Conservation (phyloP, 2,329 filamentous ascomycete species). For the Trichoderma semiorbis region DNA sequence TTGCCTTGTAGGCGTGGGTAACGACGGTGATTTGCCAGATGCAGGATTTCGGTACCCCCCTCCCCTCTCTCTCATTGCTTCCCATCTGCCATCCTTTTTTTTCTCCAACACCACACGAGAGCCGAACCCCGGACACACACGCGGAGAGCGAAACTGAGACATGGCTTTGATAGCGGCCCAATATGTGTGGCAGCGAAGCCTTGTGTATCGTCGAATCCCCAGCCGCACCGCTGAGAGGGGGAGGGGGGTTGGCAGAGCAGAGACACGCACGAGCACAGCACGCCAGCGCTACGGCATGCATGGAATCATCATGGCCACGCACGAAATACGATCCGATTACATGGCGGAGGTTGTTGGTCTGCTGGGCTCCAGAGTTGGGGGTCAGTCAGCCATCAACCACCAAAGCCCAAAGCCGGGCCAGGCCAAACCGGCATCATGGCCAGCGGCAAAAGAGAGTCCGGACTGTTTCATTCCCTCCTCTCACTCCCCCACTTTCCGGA, state of each 20-base stretch:
- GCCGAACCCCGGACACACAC: neutral
- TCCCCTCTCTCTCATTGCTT: neutral
- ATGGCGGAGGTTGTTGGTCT: neutral
- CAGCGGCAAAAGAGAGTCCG: neutral
- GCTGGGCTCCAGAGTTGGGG: constrained; percentile 5
- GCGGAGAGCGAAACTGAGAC: neutral
- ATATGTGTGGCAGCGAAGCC: neutral
- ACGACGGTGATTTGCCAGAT: neutral
- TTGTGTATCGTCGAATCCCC: constrained; percentile 8
- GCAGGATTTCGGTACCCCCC: neutral
- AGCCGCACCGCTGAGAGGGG: neutral
- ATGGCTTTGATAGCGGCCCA: constrained; percentile 8
- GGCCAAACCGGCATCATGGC: neutral
- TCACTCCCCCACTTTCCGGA: neutral
- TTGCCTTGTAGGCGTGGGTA: neutral
- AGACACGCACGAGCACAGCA: neutral
- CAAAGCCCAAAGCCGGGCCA: neutral
- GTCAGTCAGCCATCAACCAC: constrained; percentile 1
- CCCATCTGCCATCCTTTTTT: neutral
- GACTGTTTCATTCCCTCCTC: neutral
- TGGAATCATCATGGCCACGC: constrained; percentile 7
- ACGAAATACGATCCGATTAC: constrained; percentile 1
- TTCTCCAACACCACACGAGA: neutral
- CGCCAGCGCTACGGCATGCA: constrained; percentile 12
- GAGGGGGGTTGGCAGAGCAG: neutral